A percentile compares a stretch with the other conserved stretches of the same genome.
Evolutionary conservation across 768 basidiomycete genomes (phyloP).

Genomic region (Scleroderma citrinum): DNA sequence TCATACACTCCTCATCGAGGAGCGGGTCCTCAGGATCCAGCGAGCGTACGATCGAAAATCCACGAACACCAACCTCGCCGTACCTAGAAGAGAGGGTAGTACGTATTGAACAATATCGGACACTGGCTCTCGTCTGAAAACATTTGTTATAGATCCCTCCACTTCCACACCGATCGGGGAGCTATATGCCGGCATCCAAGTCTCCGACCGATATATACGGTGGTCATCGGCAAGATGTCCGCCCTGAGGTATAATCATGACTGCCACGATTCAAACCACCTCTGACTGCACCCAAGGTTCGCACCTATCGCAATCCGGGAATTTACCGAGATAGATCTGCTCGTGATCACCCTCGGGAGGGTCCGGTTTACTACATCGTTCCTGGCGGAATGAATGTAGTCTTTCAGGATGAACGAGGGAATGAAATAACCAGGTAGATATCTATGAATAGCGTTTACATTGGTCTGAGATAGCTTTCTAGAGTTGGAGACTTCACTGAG

Average conservation of each 20-base stretch:
- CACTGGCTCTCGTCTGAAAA: neutral
- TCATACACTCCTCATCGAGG: conserved; percentile 14
- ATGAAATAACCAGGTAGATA: conserved; percentile 54
- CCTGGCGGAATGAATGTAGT: conserved; percentile 61
- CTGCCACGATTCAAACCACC: neutral
- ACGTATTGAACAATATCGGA: neutral
- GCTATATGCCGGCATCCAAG: conserved; percentile 12
- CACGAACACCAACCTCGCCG: conserved; percentile 14
- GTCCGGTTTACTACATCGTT: conserved; percentile 53
- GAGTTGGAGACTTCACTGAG: conserved; percentile 47
- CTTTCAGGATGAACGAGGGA: conserved; percentile 61
- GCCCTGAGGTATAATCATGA: conserved; percentile 10
- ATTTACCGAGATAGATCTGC: conserved; percentile 17
- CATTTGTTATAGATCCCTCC: conserved; percentile 21
- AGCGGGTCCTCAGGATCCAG: conserved; percentile 20
- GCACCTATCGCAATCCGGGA: conserved; percentile 23
- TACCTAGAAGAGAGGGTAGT: conserved; percentile 25
- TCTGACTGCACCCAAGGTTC: conserved; percentile 12
- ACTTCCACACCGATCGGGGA: conserved; percentile 19
- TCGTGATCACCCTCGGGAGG: conserved; percentile 17
- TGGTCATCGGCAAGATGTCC: conserved; percentile 14
- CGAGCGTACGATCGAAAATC: conserved; percentile 27
- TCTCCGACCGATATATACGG: conserved; percentile 28
- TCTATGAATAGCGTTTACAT: neutral
- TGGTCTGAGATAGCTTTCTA: conserved; percentile 14